These are phyloP conservation scores for Cordyceps cateniannulata DNA, from an alignment of 2,329 filamentous ascomycete genomes.

Conservation along the genomic window DNA sequence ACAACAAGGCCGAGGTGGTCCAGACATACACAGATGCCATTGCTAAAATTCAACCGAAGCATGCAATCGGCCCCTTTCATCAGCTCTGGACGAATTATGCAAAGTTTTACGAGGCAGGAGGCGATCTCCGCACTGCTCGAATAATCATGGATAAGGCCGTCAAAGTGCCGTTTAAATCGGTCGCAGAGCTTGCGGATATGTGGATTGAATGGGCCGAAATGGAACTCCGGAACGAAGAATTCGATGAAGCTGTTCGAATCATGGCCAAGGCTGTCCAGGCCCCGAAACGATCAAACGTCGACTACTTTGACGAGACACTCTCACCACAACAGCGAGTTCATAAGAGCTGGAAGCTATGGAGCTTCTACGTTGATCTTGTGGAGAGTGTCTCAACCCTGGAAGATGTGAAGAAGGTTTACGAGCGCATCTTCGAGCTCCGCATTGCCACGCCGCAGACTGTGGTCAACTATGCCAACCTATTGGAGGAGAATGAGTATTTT, in stretches of 20 bases:
- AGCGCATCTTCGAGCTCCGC: slow-evolving; percentile 94
- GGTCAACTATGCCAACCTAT: slow-evolving; percentile 93
- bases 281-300: slow-evolving; percentile 96
- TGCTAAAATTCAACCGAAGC: slow-evolving; percentile 86
- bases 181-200: slow-evolving; percentile 94
- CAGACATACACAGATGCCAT: slow-evolving; percentile 95
- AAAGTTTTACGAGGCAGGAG: slow-evolving; percentile 89
- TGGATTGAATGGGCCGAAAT: slow-evolving; percentile 99
- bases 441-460: slow-evolving; percentile 98
- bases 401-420: slow-evolving; percentile 90
- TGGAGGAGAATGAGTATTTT: slow-evolving; percentile 92
- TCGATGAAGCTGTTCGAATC: slow-evolving; percentile 87
- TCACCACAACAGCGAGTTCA: slow-evolving; percentile 94
- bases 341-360: slow-evolving; percentile 99
- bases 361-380: slow-evolving; percentile 96
- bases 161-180: slow-evolving; percentile 95
- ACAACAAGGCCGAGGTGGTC: slow-evolving; percentile 85
- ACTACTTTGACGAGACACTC: slow-evolving; percentile 94
- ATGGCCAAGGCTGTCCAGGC: slow-evolving; percentile 97
- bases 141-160: slow-evolving; percentile 97
- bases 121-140: slow-evolving; percentile 76
- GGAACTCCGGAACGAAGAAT: slow-evolving; percentile 93
- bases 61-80: slow-evolving; percentile 87
- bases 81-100: slow-evolving; percentile 96
- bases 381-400: slow-evolving; percentile 89